Conservation (phyloP, 2,329 filamentous ascomycete genomes). For the Elsinoe australis region DNA sequence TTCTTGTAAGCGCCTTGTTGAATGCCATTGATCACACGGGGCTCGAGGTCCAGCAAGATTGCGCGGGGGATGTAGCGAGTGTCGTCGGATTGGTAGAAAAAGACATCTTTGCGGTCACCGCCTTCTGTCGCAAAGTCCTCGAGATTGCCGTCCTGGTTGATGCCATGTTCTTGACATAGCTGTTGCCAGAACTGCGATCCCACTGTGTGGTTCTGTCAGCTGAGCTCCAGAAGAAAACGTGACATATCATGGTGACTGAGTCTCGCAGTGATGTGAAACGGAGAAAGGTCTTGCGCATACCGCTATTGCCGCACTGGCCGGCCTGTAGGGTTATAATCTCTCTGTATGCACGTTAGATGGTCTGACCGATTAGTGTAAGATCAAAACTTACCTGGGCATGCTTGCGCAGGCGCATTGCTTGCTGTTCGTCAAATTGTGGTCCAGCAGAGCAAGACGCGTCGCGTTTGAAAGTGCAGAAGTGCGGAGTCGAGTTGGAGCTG, state of each 20-base stretch:
- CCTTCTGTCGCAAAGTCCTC: slow-evolving; percentile 97
- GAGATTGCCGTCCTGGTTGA: slow-evolving; percentile 92
- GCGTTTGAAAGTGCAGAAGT: background rate
- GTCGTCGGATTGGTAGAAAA: slow-evolving; percentile 99
- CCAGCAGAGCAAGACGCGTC: background rate
- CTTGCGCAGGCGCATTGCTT: slow-evolving; percentile 15
- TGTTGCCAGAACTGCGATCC: slow-evolving; percentile 99
- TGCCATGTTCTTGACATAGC: slow-evolving; percentile 94
- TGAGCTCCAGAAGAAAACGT: no score
- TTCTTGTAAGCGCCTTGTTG: slow-evolving; percentile 93
- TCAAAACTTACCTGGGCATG: slow-evolving; percentile 16
- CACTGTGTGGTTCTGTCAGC: no score
- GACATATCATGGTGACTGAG: slow-evolving; percentile 18
- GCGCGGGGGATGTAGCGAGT: slow-evolving; percentile 95
- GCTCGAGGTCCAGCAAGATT: slow-evolving; percentile 91
- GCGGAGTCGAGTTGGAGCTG: no score
- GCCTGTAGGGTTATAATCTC: slow-evolving; percentile 99
- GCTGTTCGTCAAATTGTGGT: background rate
- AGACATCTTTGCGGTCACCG: slow-evolving; percentile 96
- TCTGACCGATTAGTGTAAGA: background rate
- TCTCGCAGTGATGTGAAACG: background rate
- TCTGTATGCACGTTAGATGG: slow-evolving; percentile 45
- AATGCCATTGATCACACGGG: slow-evolving; percentile 84
- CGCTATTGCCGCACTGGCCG: slow-evolving; percentile 98
- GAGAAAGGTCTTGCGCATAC: slow-evolving; percentile 49